Conservation (phyloP, 129 eudicot species). For the Pseudognaphalium luteoalbum region DNA sequence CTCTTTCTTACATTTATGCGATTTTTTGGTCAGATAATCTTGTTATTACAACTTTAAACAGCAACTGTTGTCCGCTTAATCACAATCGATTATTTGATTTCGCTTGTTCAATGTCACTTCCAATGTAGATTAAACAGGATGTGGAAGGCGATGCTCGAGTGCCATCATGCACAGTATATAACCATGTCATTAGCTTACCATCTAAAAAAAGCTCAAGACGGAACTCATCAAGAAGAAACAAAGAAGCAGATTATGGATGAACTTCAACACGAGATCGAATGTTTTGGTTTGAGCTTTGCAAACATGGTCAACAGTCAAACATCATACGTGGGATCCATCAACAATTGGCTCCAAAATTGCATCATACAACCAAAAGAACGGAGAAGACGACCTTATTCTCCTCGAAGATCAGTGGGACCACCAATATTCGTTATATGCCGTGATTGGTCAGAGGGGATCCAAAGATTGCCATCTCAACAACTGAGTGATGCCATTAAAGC, state of each 20-base stretch:
- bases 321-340: conserved; percentile 75
- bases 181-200: conserved; percentile 91
- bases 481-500: conserved; percentile 72
- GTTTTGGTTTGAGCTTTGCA: conserved; percentile 85
- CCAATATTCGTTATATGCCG: conserved; percentile 79
- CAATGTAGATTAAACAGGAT: conserved; percentile 71
- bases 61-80: background rate
- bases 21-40: too few species aligned
- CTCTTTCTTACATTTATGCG: too few species aligned
- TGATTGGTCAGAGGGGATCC: conserved; percentile 80
- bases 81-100: background rate
- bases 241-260: conserved; percentile 60
- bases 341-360: conserved; percentile 90
- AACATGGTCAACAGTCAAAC: conserved; percentile 81
- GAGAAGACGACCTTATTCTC: conserved; percentile 69
- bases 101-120: background rate
- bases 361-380: conserved; percentile 71
- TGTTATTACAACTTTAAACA: background rate
- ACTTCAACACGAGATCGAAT: conserved; percentile 77
- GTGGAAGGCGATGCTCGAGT: conserved; percentile 99
- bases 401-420: conserved; percentile 76
- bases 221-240: conserved; percentile 54
- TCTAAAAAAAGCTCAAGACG: conserved; percentile 42
- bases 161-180: conserved; percentile 92
- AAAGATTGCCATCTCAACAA: conserved; percentile 74